phyloP scores from a whole-genome alignment of 2,329 filamentous ascomycete genomes.

The Colletotrichum aenigma region DNA sequence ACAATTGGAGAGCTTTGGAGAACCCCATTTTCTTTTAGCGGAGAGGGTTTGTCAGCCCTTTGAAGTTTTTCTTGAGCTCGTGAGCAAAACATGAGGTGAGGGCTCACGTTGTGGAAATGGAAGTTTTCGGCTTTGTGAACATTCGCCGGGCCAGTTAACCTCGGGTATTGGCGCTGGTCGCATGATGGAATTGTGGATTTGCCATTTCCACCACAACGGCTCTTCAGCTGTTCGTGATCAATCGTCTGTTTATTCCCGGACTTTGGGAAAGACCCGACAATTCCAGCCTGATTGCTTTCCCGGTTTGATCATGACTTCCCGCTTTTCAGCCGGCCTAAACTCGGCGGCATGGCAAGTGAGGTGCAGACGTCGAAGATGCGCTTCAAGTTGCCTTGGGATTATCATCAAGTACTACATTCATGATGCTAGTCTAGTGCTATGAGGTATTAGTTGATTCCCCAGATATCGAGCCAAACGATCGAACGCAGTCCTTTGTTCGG shows the following conservation, averaged over 20 bases:
- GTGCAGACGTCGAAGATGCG: background rate
- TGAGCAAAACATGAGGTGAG: background rate
- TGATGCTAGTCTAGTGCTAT: background rate
- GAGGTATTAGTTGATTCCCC: background rate
- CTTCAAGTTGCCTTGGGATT: background rate
- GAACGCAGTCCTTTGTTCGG: background rate
- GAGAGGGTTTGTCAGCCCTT: background rate
- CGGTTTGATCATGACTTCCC: background rate
- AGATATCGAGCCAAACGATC: background rate
- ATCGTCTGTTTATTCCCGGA: background rate
- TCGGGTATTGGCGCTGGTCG: background rate
- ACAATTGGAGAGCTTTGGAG: background rate
- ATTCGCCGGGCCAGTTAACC: background rate
- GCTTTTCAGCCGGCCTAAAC: background rate
- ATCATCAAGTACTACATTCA: background rate
- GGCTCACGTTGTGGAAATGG: background rate
- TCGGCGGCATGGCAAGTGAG: background rate
- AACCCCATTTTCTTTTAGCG: background rate
- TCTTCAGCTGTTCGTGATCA: background rate
- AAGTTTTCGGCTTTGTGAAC: background rate
- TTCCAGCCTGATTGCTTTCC: background rate
- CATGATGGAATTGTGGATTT: background rate
- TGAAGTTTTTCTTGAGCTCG: background rate
- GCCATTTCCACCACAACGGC: background rate
- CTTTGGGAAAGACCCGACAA: background rate